Evolutionary conservation across 495 filamentous ascomycete genomes (phyloP).

Genomic region (Chaetomium cochliodes): DNA sequence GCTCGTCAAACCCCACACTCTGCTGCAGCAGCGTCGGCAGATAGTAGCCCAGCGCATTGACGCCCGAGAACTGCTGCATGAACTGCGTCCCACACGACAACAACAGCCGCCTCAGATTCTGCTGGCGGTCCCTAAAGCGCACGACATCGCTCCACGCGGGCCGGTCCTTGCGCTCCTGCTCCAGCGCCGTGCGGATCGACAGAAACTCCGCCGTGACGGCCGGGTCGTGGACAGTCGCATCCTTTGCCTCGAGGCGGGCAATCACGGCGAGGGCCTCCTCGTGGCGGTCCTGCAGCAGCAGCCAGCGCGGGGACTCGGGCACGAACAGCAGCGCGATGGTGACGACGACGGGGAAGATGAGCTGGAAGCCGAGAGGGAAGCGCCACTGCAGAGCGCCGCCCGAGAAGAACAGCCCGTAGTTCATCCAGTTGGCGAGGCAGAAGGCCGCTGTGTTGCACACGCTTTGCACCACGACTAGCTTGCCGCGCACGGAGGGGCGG

Average conservation of each 20-base stretch:
- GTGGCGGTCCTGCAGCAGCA: constrained; percentile 9
- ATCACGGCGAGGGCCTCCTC: constrained; percentile 6
- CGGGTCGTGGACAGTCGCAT: constrained; percentile 4
- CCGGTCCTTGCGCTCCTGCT: constrained; percentile 6
- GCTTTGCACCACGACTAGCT: constrained; percentile 46
- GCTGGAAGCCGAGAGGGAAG: constrained; percentile 4
- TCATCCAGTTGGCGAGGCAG: constrained; percentile 57
- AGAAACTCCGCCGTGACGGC: constrained; percentile 10
- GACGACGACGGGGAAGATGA: constrained; percentile 5
- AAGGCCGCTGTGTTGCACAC: constrained; percentile 15
- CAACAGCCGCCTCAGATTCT: constrained; percentile 9
- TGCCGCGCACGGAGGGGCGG: constrained; percentile 5
- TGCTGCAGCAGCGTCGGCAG: constrained; percentile 7
- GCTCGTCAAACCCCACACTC: constrained; percentile 12
- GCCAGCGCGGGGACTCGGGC: constrained; percentile 12
- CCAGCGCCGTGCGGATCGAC: constrained; percentile 11
- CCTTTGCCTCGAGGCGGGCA: constrained; percentile 1
- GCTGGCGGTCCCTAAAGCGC: constrained; percentile 4
- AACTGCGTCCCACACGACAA: constrained; percentile 12
- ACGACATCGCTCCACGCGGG: background rate
- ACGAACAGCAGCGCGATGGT: constrained; percentile 4
- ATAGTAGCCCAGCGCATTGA: constrained; percentile 10
- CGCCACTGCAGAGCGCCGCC: constrained; percentile 35
- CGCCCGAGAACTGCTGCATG: constrained; percentile 15
- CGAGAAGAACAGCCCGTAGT: constrained; percentile 57